These are phyloP conservation scores for Alternaria hordeiaustralica DNA, from an alignment of 2,329 filamentous ascomycete species.

Conservation along the genomic window DNA sequence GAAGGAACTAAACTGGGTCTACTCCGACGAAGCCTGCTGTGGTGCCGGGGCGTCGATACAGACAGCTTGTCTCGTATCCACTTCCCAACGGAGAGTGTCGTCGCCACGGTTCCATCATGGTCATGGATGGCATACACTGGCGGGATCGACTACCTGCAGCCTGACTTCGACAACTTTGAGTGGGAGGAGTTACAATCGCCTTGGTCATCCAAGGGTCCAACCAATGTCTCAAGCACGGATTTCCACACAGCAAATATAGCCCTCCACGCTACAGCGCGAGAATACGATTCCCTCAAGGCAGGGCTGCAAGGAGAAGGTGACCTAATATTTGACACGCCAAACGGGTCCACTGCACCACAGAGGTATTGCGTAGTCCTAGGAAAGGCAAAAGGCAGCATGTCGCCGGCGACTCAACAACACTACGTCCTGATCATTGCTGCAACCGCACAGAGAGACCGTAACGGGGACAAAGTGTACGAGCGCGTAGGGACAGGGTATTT, in stretches of 20 bases:
- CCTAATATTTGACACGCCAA: background rate
- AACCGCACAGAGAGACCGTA: background rate
- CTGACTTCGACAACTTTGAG: slow-evolving; percentile 6
- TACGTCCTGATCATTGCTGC: background rate
- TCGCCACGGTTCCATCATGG: slow-evolving; percentile 14
- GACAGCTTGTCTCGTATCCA: background rate
- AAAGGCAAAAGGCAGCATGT: background rate
- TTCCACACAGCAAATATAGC: background rate
- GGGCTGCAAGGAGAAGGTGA: background rate
- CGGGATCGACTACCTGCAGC: slow-evolving; percentile 21
- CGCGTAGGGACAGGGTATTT: background rate
- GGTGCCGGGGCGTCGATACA: slow-evolving; percentile 5
- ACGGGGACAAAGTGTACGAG: background rate
- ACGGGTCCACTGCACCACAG: background rate
- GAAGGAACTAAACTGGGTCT: slow-evolving; percentile 7
- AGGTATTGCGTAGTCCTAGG: background rate
- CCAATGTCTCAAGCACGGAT: background rate
- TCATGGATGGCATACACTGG: slow-evolving; percentile 25
- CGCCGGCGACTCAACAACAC: background rate
- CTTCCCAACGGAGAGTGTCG: background rate
- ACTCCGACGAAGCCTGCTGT: slow-evolving; percentile 13
- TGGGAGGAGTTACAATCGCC: slow-evolving; percentile 18
- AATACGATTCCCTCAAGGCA: background rate
- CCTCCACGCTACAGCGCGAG: background rate
- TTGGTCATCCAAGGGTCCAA: background rate